These are phyloP conservation scores for Fragaria iinumae DNA, from an alignment of 306 rosid genomes.

Conservation along the genomic window DNA sequence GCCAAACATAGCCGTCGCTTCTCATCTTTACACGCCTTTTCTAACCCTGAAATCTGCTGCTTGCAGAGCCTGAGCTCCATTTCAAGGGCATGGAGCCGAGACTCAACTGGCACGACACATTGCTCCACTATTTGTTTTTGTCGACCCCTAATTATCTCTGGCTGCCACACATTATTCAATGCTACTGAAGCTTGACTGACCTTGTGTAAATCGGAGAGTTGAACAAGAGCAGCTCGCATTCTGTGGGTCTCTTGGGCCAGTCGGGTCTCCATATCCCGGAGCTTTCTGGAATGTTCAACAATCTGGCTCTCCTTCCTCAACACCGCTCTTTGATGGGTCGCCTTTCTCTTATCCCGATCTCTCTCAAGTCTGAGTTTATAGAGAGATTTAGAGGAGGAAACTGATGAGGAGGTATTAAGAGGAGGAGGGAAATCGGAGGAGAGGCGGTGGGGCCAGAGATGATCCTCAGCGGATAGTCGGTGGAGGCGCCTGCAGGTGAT, in stretches of 20 bases:
- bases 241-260: constrained; percentile 38
- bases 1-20: constrained; percentile 52
- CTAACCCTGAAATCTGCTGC: constrained; percentile 51
- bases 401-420: constrained; percentile 1
- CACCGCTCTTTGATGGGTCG: constrained; percentile 50
- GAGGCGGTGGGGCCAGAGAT: constrained; percentile 63
- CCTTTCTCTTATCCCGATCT: constrained; percentile 52
- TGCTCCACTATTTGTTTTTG: constrained; percentile 59
- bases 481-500: constrained; percentile 61
- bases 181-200: constrained; percentile 76
- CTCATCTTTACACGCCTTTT: constrained; percentile 55
- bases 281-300: constrained; percentile 53
- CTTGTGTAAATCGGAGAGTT: constrained; percentile 50
- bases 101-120: constrained; percentile 53
- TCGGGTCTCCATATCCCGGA: constrained; percentile 38
- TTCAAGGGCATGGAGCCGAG: constrained; percentile 46
- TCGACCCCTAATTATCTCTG: constrained; percentile 56
- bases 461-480: constrained; percentile 54
- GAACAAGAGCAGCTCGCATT: constrained; percentile 35
- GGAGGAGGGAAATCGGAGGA: constrained; percentile 45
- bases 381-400: constrained; percentile 36
- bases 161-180: constrained; percentile 84
- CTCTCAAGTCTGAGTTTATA: constrained; percentile 66
- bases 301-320: constrained; percentile 72
- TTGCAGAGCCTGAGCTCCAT: constrained; percentile 64